Evolutionary conservation across 371 early-diverging fungal species (phyloP), one percentile per base, ranked within the genome.

Genomic region (Circinella minor): DNA sequence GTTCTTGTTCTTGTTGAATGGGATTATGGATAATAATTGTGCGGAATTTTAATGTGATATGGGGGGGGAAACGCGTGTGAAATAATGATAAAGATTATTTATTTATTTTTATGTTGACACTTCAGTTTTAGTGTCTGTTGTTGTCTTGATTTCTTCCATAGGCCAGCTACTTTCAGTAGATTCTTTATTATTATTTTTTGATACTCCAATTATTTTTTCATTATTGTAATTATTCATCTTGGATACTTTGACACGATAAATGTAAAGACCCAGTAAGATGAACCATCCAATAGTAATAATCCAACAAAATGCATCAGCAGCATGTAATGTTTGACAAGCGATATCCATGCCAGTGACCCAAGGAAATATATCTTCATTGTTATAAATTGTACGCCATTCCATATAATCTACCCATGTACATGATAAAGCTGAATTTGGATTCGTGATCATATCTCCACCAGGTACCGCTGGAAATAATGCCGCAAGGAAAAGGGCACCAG

Each of bases 371-470:
- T 70, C 72, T 27, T 77, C 78, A 36, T 78, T 73, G 38, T 72
- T 74, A 27, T 66, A 82, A 20, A 75, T 75, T 15, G 68, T 51
- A 11, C 71, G 73, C 82, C 82, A 80, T 46, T 73, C 70, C 82
- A 82, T 82, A 60, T 75, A 82, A 43, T 80, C 73, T 18, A 70
- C 73, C 82, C 82, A 82, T 17, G 63, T 46, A 61, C 82, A 82
- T 2, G 63, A 55, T 14, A 82, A 7, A 27, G 78, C 73, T 14
- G 78, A 63, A 8, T 80, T 77, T 36, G 77, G 75, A 4, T 71
- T 59, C 65, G 78, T 77, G 36, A 75, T 75, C 3, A 80, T 72
- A 71, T 82, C 83, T 15, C 76, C 81, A 18, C 79, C 77, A 13
- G 78, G 79, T 9, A 82, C 43, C 4, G 65, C 20, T 15, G 83